Conservation (phyloP, 2,329 filamentous ascomycete genomes). For the Zymoseptoria pseudotritici region DNA sequence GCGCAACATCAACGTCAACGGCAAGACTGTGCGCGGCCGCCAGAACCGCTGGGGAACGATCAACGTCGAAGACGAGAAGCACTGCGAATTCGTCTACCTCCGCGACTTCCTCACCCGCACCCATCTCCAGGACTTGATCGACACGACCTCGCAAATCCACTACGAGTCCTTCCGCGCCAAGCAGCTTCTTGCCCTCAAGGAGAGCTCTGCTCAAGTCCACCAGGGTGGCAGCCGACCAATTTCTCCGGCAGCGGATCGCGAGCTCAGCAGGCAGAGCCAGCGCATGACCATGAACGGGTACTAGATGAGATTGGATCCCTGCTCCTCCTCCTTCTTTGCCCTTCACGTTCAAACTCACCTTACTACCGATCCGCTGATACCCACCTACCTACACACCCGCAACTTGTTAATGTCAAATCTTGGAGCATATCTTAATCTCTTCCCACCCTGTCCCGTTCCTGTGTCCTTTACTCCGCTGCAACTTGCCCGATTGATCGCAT, state of each 20-base stretch:
- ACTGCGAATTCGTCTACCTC: slow-evolving; percentile 98
- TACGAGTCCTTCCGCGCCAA: slow-evolving; percentile 99
- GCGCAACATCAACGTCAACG: slow-evolving; percentile 94
- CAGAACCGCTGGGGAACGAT: slow-evolving; percentile 99
- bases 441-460: not conserved
- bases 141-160: slow-evolving; percentile 99
- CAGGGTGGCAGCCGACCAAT: slow-evolving; percentile 70
- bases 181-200: slow-evolving; percentile 95
- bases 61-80: slow-evolving; percentile 98
- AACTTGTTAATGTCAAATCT: not conserved
- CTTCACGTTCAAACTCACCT: slow-evolving; percentile 14
- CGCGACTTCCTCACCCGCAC: slow-evolving; percentile 98
- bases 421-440: slow-evolving; percentile 2
- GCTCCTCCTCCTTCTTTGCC: slow-evolving; percentile 7
- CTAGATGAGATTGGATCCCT: slow-evolving; percentile 43
- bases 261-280: slow-evolving; percentile 94
- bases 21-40: slow-evolving; percentile 84
- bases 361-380: slow-evolving; percentile 14
- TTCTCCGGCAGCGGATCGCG: slow-evolving; percentile 86
- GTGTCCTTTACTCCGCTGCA: slow-evolving; percentile 9
- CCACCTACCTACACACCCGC: not conserved
- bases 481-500: slow-evolving; percentile 1
- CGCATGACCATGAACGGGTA: slow-evolving; percentile 99
- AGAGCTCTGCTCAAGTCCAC: slow-evolving; percentile 82
- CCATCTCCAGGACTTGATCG: slow-evolving; percentile 96